A percentile compares a stretch with the other conserved stretches of the same genome.
phyloP scores from a whole-genome alignment of 2,329 filamentous ascomycete genomes.

The Aspergillus fumigatiaffinis region DNA sequence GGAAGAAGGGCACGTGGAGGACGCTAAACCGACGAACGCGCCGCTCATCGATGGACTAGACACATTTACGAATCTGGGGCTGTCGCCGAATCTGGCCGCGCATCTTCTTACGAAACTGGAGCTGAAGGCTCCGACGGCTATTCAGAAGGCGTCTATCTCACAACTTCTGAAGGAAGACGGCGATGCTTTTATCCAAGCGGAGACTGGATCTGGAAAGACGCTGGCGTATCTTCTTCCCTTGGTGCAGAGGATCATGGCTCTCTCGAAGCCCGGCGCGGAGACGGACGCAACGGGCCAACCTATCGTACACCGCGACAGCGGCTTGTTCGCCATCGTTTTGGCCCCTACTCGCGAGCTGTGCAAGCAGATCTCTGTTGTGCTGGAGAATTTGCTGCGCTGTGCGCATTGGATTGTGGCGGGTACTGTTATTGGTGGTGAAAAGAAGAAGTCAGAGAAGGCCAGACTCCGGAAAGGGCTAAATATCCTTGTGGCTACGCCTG shows the following conservation, averaged over 20 bases:
- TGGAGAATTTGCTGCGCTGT: constrained; percentile 81
- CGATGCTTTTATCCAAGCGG: constrained; percentile 93
- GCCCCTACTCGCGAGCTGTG: constrained; percentile 91
- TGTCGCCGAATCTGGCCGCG: constrained; percentile 74
- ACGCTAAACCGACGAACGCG: constrained; percentile 75
- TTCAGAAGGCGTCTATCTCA: constrained; percentile 84
- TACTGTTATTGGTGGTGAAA: constrained; percentile 70
- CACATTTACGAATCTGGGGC: constrained; percentile 79
- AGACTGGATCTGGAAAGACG: constrained; percentile 97
- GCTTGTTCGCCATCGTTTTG: constrained; percentile 88
- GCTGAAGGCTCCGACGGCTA: constrained; percentile 86
- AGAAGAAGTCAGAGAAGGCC: constrained; percentile 84
- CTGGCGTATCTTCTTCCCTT: constrained; percentile 92
- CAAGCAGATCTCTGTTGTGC: constrained; percentile 84
- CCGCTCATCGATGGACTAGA: constrained; percentile 78
- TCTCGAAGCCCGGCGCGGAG: constrained; percentile 49
- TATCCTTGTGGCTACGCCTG: constrained; percentile 91
- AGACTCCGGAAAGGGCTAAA: constrained; percentile 89
- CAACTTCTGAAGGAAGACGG: constrained; percentile 74
- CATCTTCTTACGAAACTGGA: constrained; percentile 82
- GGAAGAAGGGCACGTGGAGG: constrained; percentile 39
- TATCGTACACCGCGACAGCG: constrained; percentile 75
- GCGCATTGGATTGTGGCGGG: constrained; percentile 93
- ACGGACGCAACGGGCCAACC: constrained; percentile 35
- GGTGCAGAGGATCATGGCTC: constrained; percentile 77